phyloP scores from a whole-genome alignment of 371 early-diverging fungal genomes.

The Mortierella sp. region DNA sequence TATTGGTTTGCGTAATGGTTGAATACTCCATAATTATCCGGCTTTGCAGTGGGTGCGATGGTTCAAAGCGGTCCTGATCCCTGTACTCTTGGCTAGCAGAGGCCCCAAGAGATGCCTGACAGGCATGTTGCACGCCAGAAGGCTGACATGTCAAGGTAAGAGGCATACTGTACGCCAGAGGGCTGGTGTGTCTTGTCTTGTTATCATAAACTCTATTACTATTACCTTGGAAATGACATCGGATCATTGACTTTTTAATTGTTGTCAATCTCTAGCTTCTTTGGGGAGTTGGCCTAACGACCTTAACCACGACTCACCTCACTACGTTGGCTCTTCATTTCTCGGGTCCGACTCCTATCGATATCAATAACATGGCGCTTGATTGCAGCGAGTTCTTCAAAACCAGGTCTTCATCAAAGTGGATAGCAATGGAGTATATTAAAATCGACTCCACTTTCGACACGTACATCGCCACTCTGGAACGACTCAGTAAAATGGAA shows the following conservation, averaged over 20 bases:
- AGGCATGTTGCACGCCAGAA: conserved; percentile 38
- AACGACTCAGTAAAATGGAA: conserved; percentile 16
- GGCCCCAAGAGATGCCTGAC: conserved; percentile 30
- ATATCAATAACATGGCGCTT: conserved; percentile 15
- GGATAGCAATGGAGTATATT: conserved; percentile 31
- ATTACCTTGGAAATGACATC: conserved; percentile 1
- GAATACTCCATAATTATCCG: no score
- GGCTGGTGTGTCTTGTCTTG: conserved; percentile 26
- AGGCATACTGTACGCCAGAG: conserved; percentile 33
- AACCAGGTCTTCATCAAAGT: conserved; percentile 21
- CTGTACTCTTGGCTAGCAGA: conserved; percentile 38
- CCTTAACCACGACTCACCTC: conserved; percentile 17
- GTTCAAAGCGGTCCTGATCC: conserved; percentile 14
- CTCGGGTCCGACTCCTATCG: conserved; percentile 9
- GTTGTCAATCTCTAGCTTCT: conserved; percentile 1
- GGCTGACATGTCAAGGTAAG: conserved; percentile 39
- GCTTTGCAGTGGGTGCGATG: conserved; percentile 22
- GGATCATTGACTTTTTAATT: conserved; percentile 1
- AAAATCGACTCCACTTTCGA: conserved; percentile 24
- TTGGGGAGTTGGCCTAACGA: no score
- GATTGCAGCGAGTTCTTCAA: conserved; percentile 30
- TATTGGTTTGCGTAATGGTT: no score
- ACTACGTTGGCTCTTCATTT: background rate
- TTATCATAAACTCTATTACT: conserved; percentile 4
- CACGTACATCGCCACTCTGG: conserved; percentile 17